Conservation (phyloP, 1,139 yeast genomes). For the Tardiomyces digboiensis region DNA sequence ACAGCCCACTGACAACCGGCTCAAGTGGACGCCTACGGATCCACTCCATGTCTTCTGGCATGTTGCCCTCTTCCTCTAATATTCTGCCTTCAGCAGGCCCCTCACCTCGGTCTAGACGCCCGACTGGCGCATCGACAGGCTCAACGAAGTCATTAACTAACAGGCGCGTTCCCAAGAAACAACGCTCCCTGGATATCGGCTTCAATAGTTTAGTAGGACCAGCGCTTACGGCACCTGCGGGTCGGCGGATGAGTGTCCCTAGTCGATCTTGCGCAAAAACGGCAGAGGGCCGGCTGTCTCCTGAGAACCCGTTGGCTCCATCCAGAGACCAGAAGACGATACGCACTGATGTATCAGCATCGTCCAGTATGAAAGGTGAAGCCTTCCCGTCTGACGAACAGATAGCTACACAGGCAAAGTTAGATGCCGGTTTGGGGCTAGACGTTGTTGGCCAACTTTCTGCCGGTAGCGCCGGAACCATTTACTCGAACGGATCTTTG, state of each 20-base stretch:
- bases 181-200: constrained; percentile 13
- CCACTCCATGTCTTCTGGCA: neutral
- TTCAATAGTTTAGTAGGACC: constrained; percentile 1
- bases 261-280: constrained; percentile 3
- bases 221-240: constrained; percentile 1
- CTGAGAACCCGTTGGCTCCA: neutral
- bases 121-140: constrained; percentile 3
- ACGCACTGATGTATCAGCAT: neutral
- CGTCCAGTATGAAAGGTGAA: neutral
- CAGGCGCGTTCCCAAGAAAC: constrained; percentile 8
- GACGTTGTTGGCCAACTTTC: neutral
- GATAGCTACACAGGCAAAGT: neutral
- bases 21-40: neutral
- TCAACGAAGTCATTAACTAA: neutral
- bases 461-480: neutral
- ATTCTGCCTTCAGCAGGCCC: neutral
- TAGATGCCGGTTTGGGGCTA: neutral
- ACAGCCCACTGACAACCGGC: neutral
- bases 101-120: neutral
- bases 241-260: constrained; percentile 4
- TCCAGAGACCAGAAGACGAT: neutral
- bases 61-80: constrained; percentile 1
- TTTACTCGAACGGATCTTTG: no score
- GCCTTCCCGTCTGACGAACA: neutral
- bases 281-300: constrained; percentile 1